Percentiles rank a stretch among this genome's conserved stretches.
These are phyloP conservation scores for Monoraphidium neglectum DNA, from an alignment of 139 green algal species.

Conservation along the genomic window DNA sequence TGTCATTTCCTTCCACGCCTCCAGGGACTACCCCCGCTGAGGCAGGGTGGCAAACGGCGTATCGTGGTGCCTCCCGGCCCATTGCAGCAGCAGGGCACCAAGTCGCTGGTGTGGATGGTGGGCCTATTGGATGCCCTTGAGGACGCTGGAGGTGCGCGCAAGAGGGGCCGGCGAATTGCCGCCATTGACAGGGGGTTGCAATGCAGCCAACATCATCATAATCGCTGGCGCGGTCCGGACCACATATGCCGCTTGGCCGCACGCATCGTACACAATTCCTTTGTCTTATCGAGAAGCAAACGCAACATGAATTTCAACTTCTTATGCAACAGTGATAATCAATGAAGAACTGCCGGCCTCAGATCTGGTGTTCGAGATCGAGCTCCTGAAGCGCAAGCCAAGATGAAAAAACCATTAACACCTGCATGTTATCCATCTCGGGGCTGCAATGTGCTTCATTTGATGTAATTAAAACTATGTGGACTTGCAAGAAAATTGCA, in stretches of 20 bases:
- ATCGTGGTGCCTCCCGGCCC: conserved; percentile 20
- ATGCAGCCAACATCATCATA: not conserved
- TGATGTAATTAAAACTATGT: no score
- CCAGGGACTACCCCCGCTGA: conserved; percentile 15
- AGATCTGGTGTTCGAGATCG: conserved; percentile 19
- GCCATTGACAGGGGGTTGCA: not conserved
- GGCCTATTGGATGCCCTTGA: conserved; percentile 7
- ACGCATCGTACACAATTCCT: not conserved
- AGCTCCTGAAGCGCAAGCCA: not conserved
- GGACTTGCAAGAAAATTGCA: no score
- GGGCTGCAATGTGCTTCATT: no score
- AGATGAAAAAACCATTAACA: not conserved
- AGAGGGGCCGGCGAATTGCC: no score
- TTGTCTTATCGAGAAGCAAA: not conserved
- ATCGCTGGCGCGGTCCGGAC: not conserved
- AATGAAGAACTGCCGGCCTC: not conserved
- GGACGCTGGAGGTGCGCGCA: conserved; percentile 22
- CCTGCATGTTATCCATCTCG: no score
- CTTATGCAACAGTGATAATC: conserved; percentile 8
- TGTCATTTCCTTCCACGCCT: not conserved
- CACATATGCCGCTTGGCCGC: not conserved
- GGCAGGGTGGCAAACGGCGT: conserved; percentile 18
- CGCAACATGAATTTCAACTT: not conserved
- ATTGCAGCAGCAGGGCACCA: conserved; percentile 23
- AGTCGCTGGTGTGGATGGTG: conserved; percentile 17